Evolutionary conservation across 1,139 yeast species (phyloP).

Genomic region (Eremothecium coryli): DNA sequence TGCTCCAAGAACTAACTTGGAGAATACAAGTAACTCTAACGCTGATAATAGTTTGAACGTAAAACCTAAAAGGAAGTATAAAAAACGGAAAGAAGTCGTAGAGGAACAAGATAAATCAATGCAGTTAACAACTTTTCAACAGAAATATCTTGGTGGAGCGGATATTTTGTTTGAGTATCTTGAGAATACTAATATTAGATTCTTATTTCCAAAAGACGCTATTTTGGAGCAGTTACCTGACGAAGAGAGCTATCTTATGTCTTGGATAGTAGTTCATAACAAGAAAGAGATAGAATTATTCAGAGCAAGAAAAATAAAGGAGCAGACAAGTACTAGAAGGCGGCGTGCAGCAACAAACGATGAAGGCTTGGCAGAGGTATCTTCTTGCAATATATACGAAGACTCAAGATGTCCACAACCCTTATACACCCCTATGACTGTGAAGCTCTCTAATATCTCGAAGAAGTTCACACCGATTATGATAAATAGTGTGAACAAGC

Average conservation of each 20-base stretch:
- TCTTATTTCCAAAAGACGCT: constrained; percentile 63
- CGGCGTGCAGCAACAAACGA: not conserved
- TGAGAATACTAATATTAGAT: constrained; percentile 72
- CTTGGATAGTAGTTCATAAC: constrained; percentile 30
- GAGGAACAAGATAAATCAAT: constrained; percentile 34
- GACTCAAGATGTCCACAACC: constrained; percentile 35
- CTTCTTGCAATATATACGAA: constrained; percentile 18
- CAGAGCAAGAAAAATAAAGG: constrained; percentile 20
- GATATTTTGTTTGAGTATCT: constrained; percentile 75
- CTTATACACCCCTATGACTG: constrained; percentile 54
- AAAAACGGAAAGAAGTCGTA: constrained; percentile 17
- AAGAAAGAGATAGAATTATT: constrained; percentile 21
- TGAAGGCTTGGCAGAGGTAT: constrained; percentile 14
- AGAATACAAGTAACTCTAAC: too few species aligned
- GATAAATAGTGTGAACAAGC: constrained; percentile 53
- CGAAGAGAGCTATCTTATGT: constrained; percentile 24
- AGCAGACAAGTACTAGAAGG: constrained; percentile 12
- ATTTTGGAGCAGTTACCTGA: constrained; percentile 50
- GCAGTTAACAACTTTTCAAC: constrained; percentile 63
- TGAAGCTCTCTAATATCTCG: constrained; percentile 56
- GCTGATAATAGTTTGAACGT: too few species aligned
- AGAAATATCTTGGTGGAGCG: constrained; percentile 56
- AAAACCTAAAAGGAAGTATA: constrained; percentile 10
- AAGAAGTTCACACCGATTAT: constrained; percentile 59
- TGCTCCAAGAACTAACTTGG: too few species aligned